Percentiles rank a stretch among this genome's conserved stretches.
Evolutionary conservation across 306 rosid genomes (phyloP).

Genomic region (Acmispon strigosus): DNA sequence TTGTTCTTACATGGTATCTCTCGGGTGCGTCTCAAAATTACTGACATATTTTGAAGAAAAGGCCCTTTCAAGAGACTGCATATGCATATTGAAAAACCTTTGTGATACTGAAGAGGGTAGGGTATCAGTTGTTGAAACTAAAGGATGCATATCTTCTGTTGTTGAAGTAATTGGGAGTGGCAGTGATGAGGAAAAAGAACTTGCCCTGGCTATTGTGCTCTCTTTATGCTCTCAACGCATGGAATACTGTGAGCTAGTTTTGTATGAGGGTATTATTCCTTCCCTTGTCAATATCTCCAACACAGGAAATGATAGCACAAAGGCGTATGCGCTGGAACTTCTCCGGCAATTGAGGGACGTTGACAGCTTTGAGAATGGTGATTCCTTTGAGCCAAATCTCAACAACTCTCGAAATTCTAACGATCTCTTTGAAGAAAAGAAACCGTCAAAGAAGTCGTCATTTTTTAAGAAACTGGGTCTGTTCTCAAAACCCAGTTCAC

Average conservation of each 20-base stretch:
- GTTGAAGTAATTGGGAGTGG: slow-evolving; percentile 46
- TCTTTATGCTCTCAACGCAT: slow-evolving; percentile 70
- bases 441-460: slow-evolving; percentile 36
- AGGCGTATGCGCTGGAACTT: slow-evolving; percentile 47
- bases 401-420: slow-evolving; percentile 8
- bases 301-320: slow-evolving; percentile 51
- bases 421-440: slow-evolving; percentile 26
- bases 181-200: slow-evolving; percentile 52
- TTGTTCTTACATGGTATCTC: slow-evolving; percentile 42
- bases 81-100: slow-evolving; percentile 47
- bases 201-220: slow-evolving; percentile 64
- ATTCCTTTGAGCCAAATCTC: slow-evolving; percentile 10
- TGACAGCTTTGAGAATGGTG: slow-evolving; percentile 11
- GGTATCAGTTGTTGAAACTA: slow-evolving; percentile 42
- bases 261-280: slow-evolving; percentile 76
- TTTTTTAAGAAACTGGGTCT: slow-evolving; percentile 33
- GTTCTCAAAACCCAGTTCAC: slow-evolving; percentile 34
- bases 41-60: slow-evolving; percentile 41
- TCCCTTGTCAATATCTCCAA: slow-evolving; percentile 47
- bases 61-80: slow-evolving; percentile 33
- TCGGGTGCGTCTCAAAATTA: slow-evolving; percentile 57
- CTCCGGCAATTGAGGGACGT: slow-evolving; percentile 61
- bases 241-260: slow-evolving; percentile 58
- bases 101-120: slow-evolving; percentile 46
- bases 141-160: slow-evolving; percentile 63